These are phyloP conservation scores for Kodamaea laetipori DNA, from an alignment of 805 yeast genomes.

Conservation along the genomic window DNA sequence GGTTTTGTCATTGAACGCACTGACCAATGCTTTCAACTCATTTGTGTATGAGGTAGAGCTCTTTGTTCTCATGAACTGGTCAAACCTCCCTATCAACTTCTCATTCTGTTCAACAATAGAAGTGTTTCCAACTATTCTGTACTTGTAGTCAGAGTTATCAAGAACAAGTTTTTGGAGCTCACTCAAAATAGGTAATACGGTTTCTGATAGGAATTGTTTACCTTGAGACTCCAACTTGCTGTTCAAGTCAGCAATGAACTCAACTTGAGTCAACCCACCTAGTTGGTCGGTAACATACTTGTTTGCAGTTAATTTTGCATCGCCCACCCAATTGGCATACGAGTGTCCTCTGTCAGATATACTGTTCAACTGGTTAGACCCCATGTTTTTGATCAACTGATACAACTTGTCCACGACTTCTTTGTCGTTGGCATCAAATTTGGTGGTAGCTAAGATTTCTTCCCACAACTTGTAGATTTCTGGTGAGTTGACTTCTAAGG, in stretches of 20 bases:
- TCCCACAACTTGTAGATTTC: constrained; percentile 66
- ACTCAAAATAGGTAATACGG: constrained; percentile 65
- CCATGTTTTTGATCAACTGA: constrained; percentile 69
- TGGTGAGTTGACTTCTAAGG: constrained; percentile 63
- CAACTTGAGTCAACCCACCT: constrained; percentile 76
- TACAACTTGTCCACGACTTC: constrained; percentile 62
- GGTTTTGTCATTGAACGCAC: constrained; percentile 18
- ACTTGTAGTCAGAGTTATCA: constrained; percentile 45
- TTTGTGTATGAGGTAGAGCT: not conserved
- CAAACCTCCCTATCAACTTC: constrained; percentile 34
- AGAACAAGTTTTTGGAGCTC: constrained; percentile 51
- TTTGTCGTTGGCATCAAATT: constrained; percentile 51
- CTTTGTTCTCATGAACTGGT: constrained; percentile 1
- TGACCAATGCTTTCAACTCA: constrained; percentile 16
- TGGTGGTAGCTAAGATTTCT: constrained; percentile 69
- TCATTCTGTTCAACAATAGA: constrained; percentile 40
- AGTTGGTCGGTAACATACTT: constrained; percentile 63
- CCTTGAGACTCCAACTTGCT: constrained; percentile 46
- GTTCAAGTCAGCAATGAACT: constrained; percentile 64
- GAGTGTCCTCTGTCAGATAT: constrained; percentile 89
- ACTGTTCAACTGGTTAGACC: constrained; percentile 73
- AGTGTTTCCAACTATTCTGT: constrained; percentile 62
- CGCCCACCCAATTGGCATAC: constrained; percentile 70
- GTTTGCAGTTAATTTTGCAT: constrained; percentile 61
- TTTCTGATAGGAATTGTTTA: constrained; percentile 36